Percentiles rank a stretch among this genome's conserved stretches.
Evolutionary conservation across 2,329 filamentous ascomycete species (phyloP).

Genomic region (Phaeosphaeria sp.): DNA sequence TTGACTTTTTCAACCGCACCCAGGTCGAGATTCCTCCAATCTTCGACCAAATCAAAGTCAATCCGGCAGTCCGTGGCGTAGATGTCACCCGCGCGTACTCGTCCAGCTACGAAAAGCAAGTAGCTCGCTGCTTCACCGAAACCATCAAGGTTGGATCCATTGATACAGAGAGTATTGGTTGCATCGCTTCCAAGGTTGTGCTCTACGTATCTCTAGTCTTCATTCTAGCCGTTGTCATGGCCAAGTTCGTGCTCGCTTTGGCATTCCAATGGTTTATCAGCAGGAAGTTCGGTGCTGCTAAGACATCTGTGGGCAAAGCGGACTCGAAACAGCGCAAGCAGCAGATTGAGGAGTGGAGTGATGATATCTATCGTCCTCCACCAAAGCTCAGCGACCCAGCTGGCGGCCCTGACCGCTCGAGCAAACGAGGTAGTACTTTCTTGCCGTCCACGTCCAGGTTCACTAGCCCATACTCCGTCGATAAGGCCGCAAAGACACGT

Average conservation of each 20-base stretch:
- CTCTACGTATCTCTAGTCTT: conserved; percentile 92
- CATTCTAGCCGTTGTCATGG: conserved; percentile 85
- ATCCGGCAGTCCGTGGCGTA: conserved; percentile 74
- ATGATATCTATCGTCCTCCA: conserved; percentile 94
- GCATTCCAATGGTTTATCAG: conserved; percentile 97
- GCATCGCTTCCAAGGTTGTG: conserved; percentile 96
- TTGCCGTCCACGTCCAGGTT: conserved; percentile 94
- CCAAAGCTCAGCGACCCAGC: conserved; percentile 79
- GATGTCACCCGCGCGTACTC: conserved; percentile 92
- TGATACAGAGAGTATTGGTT: conserved; percentile 94
- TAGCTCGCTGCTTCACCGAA: conserved; percentile 87
- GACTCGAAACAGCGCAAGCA: conserved; percentile 84
- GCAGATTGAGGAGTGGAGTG: conserved; percentile 97
- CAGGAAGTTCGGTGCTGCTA: conserved; percentile 81
- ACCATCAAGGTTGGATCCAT: conserved; percentile 96
- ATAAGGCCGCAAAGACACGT: conserved; percentile 62
- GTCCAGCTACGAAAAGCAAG: conserved; percentile 75
- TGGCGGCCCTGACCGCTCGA: conserved; percentile 70
- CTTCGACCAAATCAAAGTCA: conserved; percentile 81
- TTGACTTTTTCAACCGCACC: conserved; percentile 86
- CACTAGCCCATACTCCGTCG: conserved; percentile 84
- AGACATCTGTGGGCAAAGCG: conserved; percentile 77
- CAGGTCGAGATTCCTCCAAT: conserved; percentile 77
- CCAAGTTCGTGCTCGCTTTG: conserved; percentile 87
- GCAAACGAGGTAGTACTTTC: conserved; percentile 83